Percentiles rank a stretch among this genome's conserved stretches.
Conservation (phyloP, 2,329 filamentous ascomycete species). For the Paraconiothyrium brasiliense region DNA sequence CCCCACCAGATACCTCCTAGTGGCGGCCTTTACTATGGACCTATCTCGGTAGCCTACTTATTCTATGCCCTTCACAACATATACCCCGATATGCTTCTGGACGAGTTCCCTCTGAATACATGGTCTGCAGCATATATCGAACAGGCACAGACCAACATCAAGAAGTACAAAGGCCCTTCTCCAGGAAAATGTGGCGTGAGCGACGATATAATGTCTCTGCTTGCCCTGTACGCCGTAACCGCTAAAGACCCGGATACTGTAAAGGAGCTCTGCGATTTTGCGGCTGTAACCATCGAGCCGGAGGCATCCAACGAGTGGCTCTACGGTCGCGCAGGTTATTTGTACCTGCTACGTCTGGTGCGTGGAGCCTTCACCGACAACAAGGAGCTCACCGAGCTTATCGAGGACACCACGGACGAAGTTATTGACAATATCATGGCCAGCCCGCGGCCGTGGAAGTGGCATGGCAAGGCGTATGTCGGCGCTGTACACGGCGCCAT, state of each 20-base stretch:
- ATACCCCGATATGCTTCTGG: constrained; percentile 59
- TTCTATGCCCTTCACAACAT: constrained; percentile 60
- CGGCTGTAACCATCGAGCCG: constrained; percentile 56
- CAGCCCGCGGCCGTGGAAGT: constrained; percentile 67
- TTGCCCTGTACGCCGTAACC: constrained; percentile 60
- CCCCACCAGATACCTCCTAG: constrained; percentile 57
- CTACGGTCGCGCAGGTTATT: constrained; percentile 72
- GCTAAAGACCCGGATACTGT: constrained; percentile 61
- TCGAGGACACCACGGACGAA: constrained; percentile 63
- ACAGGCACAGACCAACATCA: constrained; percentile 60
- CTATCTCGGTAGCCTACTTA: constrained; percentile 59
- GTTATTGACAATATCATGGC: constrained; percentile 69
- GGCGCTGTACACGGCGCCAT: constrained; percentile 75
- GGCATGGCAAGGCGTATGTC: constrained; percentile 70
- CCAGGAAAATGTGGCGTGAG: constrained; percentile 59
- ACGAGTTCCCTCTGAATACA: constrained; percentile 56
- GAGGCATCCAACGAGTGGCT: constrained; percentile 69
- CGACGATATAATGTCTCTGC: constrained; percentile 61
- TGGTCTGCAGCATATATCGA: constrained; percentile 62
- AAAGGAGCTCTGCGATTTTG: constrained; percentile 60
- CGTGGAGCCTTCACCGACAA: constrained; percentile 64
- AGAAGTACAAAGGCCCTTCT: constrained; percentile 57
- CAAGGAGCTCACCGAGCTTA: constrained; percentile 59
- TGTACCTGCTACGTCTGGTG: constrained; percentile 74
- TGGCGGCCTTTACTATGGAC: constrained; percentile 61